Base-by-base conservation (phyloP, 176 grass and related monocot genomes). In the Oryza australiensis region DNA sequence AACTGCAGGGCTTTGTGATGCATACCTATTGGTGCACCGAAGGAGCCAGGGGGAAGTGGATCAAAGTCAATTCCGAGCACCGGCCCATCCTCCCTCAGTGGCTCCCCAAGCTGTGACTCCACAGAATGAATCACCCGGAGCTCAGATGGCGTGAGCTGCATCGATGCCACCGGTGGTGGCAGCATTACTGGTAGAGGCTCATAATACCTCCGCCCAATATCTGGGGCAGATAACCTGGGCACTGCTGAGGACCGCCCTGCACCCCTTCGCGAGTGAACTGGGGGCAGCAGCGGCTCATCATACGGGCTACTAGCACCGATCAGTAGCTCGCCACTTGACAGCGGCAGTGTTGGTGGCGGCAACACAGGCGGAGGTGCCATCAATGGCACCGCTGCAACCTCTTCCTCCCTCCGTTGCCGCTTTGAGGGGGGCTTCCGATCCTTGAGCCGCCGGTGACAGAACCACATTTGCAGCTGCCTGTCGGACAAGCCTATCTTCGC, bases 391-490 rank as follows among this genome's bases (percentile, higher is more conserved):
- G 74, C 32, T 6, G 82, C 41, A 0, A 49, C 73, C 27, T 91
- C 88, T 32, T 95, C 93, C 27, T 95, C 90, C 46, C 83, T 79
- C 60, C 88, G 88, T 11, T 86, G 92, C 75, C 83, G 75, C 85
- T 90, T 93, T 0, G 92, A 30, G 0, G 82, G 87, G 14, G 73
- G 90, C 88, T 95, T 99, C 34, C 96, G 87, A 76, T 99, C 96
- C 87, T 99, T 99, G 62, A 95, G 93, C 33, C 93, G 84, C 35
- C 96, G 83, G 82, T 99, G 96, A 74, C 96, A 99, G 89, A 99
- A 99, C 96, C 96, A 99, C 93, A 99, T 99, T 86, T 99, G 96
- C 68, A 99, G 85, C 80, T 99, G 96, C 75, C 96, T 82, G 85
- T 99, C 96, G 5, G 90, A 88, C 30, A 99, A 76, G 5, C 93